phyloP scores from a whole-genome alignment of 257 asterid species.

The Solanum raphanifolium region DNA sequence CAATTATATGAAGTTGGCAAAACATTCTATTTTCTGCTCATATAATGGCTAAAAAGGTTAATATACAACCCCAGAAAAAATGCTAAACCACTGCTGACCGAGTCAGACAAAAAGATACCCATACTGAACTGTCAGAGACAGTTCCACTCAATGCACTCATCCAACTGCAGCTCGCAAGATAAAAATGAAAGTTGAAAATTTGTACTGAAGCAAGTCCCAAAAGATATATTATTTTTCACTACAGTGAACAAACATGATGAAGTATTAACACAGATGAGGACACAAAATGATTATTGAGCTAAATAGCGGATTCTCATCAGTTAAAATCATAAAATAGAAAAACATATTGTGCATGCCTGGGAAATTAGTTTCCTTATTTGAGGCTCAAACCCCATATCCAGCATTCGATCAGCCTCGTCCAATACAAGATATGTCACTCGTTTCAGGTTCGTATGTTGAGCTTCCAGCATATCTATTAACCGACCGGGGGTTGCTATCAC shows the following conservation, averaged over 20 bases:
- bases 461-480: constrained; percentile 87
- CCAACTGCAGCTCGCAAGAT: neutral
- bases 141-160: neutral
- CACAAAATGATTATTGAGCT: neutral
- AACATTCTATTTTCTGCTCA: neutral
- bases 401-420: constrained; percentile 97
- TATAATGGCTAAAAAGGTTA: neutral
- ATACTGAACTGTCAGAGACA: neutral
- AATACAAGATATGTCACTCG: constrained; percentile 85
- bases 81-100: neutral
- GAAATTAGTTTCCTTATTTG: constrained; percentile 83
- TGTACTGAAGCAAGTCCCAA: neutral
- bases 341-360: constrained; percentile 36
- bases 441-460: constrained; percentile 76
- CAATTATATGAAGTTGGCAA: neutral
- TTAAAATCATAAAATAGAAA: neutral
- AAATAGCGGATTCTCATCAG: neutral
- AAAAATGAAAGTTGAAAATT: neutral
- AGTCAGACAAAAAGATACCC: neutral
- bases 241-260: neutral
- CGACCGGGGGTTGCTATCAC: constrained; percentile 93
- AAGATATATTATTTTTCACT: neutral
- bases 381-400: constrained; percentile 98
- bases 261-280: neutral
- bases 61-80: neutral